Evolutionary conservation across 768 basidiomycete species (phyloP), one percentile per base, ranked within the genome.

Genomic region (Russula brevipes): DNA sequence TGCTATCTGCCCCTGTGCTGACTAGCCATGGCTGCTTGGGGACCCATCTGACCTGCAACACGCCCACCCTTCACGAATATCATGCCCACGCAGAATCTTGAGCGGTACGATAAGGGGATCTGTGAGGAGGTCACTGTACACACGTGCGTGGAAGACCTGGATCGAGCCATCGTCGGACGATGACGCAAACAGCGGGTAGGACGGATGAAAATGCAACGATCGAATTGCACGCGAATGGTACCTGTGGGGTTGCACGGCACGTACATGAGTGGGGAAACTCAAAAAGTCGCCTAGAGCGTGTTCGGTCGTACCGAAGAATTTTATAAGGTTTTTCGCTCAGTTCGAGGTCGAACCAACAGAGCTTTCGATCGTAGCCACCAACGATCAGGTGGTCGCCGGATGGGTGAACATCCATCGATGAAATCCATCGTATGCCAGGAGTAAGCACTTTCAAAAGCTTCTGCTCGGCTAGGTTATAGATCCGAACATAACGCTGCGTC

Each of bases 321-420:
- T 97, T 98, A 82, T 96, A 99, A 1, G 97, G 97, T 74, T 96
- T 97, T 66, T 91, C 89, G 69, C 89, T 92, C 59, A 99, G 85
- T 71, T 98, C 97, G 67, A 99, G 79, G 78, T 99, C 97, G 74
- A 98, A 98, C 97, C 97, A 99, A 74, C 94, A 95, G 16, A 99
- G 78, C 74, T 98, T 97, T 69, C 91, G 88, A 77, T 99, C 97
- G 74, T 98, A 98, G 52, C 93, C 93, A 63, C 97, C 97, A 54
- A 99, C 91, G 65, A 99, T 93, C 64, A 99, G 79, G 78, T 99
- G 94, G 70, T 98, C 95, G 35, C 93, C 93, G 55, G 89, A 88
- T 24, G 96, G 92, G 75, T 99, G 97, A 31, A 99, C 83, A 72
- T 98, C 95, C 87, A 99, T 88, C 10, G 85, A 91, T 41, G 94